A percentile compares a stretch with the other conserved stretches of the same genome.
Conservation (phyloP, 768 basidiomycete genomes). For the Clavulina sp. region DNA sequence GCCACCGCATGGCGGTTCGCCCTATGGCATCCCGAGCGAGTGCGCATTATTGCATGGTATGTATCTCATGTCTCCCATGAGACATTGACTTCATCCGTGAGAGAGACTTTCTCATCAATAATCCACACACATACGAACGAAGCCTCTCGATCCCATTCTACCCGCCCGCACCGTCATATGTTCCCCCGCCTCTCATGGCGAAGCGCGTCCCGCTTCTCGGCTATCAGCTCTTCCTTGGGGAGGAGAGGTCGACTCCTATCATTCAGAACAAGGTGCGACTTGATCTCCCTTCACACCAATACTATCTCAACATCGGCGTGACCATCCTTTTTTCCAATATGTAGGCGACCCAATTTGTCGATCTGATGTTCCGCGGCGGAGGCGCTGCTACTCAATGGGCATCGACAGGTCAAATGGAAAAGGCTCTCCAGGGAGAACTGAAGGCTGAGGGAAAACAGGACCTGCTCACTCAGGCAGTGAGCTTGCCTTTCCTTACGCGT, state of each 20-base stretch:
- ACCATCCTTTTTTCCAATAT: background rate
- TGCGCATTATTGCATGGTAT: conserved; percentile 43
- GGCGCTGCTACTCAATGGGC: background rate
- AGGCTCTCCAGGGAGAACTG: conserved; percentile 3
- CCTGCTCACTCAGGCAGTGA: background rate
- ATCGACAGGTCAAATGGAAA: background rate
- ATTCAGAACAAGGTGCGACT: conserved; percentile 39
- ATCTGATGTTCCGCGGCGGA: conserved; percentile 5
- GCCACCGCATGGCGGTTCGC: conserved; percentile 46
- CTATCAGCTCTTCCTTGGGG: conserved; percentile 54
- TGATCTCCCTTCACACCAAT: background rate
- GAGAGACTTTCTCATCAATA: background rate
- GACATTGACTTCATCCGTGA: background rate
- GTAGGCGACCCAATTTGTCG: background rate
- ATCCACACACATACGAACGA: background rate
- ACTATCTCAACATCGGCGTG: background rate
- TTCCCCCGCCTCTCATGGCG: conserved; percentile 35
- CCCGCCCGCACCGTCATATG: conserved; percentile 35
- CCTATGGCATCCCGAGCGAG: conserved; percentile 49
- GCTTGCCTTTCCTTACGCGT: no score
- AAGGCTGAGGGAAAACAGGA: background rate
- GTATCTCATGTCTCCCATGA: background rate
- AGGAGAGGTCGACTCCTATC: conserved; percentile 30
- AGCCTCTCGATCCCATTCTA: conserved; percentile 53
- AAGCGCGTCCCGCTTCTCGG: conserved; percentile 36